Evolutionary conservation across 768 basidiomycete species (phyloP), one percentile per base, ranked within the genome.

Genomic region (Tylopilus rubrobrunneus): DNA sequence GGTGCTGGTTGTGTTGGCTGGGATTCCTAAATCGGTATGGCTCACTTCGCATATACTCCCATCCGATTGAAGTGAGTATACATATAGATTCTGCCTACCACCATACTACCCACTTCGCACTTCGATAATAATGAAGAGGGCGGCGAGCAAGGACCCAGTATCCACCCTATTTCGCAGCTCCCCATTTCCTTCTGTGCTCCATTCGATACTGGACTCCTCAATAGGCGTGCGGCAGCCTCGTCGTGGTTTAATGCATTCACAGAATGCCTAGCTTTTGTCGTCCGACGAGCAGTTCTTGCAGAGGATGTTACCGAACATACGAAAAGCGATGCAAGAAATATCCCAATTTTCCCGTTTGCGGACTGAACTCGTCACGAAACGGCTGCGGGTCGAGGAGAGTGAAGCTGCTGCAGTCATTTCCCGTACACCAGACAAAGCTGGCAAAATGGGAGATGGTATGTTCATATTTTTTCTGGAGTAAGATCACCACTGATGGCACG

Each of bases 151-250:
- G 31, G 11, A 4, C 17, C 19, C 14, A 11, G 9, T 12, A 36
- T 45, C 28, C 65, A 21, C 67, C 73, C 66, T 47, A 65, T 86
- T 3, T 59, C 73, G 3, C 75, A 77, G 27, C 71, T 96, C 41
- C 89, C 92, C 64, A 70, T 75, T 1, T 82, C 90, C 0, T 84
- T 98, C 62, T 97, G 94, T 92, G 80, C 84, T 15, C 92, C 90
- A 0, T 67, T 91, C 1, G 84, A 89, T 48, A 61, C 61, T 9
- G 56, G 60, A 10, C 60, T 67, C 33, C 66, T 68, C n/a, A 61
- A 67, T 39, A 57, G 47, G 45, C 56, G 52, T 36, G 40, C 53
- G n/a, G 55, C 48, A 7, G 57, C 62, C 23, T 80, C 80, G 5
- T 78, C 83, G 0, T 84, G 89, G 10, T 89, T 93, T 70, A 71